Base-by-base conservation (phyloP, 805 yeast genomes). In the Candida pini region DNA sequence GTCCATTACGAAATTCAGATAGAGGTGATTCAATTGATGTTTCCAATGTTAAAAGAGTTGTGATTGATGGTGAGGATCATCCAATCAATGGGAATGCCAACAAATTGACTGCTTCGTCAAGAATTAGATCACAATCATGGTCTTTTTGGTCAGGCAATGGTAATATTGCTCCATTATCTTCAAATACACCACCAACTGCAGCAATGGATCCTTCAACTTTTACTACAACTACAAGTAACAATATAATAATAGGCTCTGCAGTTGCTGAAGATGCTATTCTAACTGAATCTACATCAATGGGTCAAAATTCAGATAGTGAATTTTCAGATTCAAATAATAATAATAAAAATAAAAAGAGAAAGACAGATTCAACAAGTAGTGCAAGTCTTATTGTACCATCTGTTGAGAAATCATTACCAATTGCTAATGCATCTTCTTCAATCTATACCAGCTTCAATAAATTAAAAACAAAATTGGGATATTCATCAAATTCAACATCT, bases 301-400 rank as follows among this genome's bases (percentile, higher is more conserved):
- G 10, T 18, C 4, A 31, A 17, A n/a, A n/a, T n/a, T n/a, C n/a
- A n/a, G n/a, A n/a, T n/a, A n/a, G n/a, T n/a, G n/a, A n/a, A n/a
- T n/a, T n/a, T n/a, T n/a, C n/a, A n/a, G n/a, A n/a, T n/a, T n/a
- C n/a, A n/a, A n/a, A n/a, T n/a, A n/a, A n/a, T n/a, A n/a, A n/a
- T n/a, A n/a, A n/a, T n/a, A n/a, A n/a, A n/a, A 8, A 39, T 41
- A 12, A 36, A 38, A 17, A 38, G 33, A 27, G 40, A 39, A 31
- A 36, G 29, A 35, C 46, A 39, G 34, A 35, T 38, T 30, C 13
- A 27, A 8, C 19, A 16, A 14, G 8, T 13, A n/a, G 29, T 36
- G n/a, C 50, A 2, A 57, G 54, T 33, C 28, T 44, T 7, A 44
- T 58, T 18, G 60, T 60, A 3, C 64, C 64, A 2, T 15, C 35